Conservation (phyloP, 2,329 filamentous ascomycete genomes). For the Phyllosticta citriasiana region DNA sequence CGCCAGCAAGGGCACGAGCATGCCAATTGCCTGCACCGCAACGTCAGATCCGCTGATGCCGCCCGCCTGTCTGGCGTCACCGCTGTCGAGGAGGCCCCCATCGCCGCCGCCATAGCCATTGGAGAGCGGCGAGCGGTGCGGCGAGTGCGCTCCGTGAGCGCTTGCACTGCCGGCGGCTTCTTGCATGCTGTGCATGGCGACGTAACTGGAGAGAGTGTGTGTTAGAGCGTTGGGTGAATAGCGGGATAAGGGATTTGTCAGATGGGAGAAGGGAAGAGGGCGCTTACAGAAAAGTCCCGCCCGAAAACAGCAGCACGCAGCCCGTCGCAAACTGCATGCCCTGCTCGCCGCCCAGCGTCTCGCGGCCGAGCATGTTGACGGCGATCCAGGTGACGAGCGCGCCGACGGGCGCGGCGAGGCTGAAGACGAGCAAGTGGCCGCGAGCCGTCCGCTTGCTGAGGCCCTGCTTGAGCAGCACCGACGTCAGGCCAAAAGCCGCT, state of each 20-base stretch:
- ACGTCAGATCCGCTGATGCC: constrained; percentile 37
- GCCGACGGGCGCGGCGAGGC: constrained; percentile 77
- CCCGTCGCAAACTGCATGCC: constrained; percentile 79
- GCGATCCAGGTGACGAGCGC: constrained; percentile 75
- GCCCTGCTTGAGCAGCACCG: constrained; percentile 81
- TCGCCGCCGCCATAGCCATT: constrained; percentile 30
- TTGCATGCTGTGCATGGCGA: constrained; percentile 98
- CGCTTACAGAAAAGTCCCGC: constrained; percentile 85
- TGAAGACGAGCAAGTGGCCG: constrained; percentile 82
- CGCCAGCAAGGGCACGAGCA: constrained; percentile 67
- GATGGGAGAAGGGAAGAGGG: not conserved
- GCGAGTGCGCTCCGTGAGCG: constrained; percentile 19
- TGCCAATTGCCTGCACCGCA: constrained; percentile 57
- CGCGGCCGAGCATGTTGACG: constrained; percentile 61
- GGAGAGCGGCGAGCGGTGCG: constrained; percentile 39
- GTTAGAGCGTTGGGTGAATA: not conserved
- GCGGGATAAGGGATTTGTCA: not conserved
- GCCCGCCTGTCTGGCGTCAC: constrained; percentile 37
- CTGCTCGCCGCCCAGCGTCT: constrained; percentile 46
- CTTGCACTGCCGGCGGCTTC: constrained; percentile 44
- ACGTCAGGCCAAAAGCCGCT: constrained; percentile 88
- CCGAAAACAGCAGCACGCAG: constrained; percentile 87
- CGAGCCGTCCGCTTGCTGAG: constrained; percentile 77
- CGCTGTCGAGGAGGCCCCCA: constrained; percentile 28
- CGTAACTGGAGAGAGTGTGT: constrained; percentile 53